phyloP scores from a whole-genome alignment of 1,139 yeast genomes.

The Hyphopichia buzzinii region DNA sequence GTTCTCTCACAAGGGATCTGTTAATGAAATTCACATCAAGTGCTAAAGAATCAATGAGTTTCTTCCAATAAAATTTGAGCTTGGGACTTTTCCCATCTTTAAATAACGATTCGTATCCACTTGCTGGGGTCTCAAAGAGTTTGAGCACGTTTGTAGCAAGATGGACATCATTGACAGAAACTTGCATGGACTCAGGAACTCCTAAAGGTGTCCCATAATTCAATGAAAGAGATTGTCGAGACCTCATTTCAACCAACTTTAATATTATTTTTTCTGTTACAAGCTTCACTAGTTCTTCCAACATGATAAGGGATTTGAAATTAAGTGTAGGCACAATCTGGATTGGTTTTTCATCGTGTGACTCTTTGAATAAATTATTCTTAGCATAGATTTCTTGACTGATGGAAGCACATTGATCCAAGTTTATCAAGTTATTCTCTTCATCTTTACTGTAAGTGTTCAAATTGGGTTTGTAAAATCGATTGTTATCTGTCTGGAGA shows the following conservation, averaged over 20 bases:
- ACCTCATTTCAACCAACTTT: conserved; percentile 8
- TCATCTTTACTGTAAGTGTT: conserved; percentile 4
- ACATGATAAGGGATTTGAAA: conserved; percentile 10
- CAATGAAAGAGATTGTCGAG: background rate
- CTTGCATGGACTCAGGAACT: conserved; percentile 1
- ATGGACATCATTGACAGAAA: conserved; percentile 3
- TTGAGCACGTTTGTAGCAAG: background rate
- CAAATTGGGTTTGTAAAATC: conserved; percentile 8
- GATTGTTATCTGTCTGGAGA: conserved; percentile 14
- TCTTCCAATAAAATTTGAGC: conserved; percentile 5
- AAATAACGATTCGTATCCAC: conserved; percentile 1
- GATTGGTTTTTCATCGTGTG: conserved; percentile 7
- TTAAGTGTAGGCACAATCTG: conserved; percentile 10
- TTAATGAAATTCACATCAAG: background rate
- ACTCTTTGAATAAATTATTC: conserved; percentile 7
- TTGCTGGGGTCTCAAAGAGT: conserved; percentile 5
- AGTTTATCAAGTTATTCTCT: conserved; percentile 1
- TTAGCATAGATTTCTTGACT: conserved; percentile 1
- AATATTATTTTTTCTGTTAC: conserved; percentile 7
- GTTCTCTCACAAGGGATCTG: too few species aligned
- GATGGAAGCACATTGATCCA: background rate
- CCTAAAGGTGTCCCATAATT: background rate
- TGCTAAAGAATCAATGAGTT: background rate
- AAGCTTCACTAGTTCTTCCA: conserved; percentile 9
- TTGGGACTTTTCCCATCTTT: conserved; percentile 3